These are phyloP conservation scores for Lumnitzera racemosa DNA, from an alignment of 345 rosid species.

Conservation along the genomic window DNA sequence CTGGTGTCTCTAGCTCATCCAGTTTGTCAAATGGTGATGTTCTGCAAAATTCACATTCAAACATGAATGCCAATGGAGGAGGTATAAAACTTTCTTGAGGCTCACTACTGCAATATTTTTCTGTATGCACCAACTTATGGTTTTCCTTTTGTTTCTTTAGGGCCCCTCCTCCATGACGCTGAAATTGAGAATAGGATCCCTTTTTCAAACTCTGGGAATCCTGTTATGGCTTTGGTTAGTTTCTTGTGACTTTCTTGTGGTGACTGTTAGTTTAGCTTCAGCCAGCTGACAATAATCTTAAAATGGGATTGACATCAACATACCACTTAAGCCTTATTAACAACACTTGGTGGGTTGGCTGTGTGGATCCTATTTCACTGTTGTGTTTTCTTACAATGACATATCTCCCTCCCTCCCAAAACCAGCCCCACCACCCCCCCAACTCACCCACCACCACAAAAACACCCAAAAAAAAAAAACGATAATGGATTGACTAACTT, in stretches of 20 bases:
- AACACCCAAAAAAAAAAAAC: too few species aligned
- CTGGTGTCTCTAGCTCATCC: conserved; percentile 32
- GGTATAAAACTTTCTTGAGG: conserved; percentile 25
- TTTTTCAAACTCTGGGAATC: conserved; percentile 79
- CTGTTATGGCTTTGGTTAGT: conserved; percentile 91
- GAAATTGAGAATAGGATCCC: conserved; percentile 72
- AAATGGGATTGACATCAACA: too few species aligned
- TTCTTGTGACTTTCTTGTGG: neutral
- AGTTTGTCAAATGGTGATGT: conserved; percentile 45
- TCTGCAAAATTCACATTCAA: conserved; percentile 28
- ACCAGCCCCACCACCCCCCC: too few species aligned
- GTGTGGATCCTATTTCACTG: too few species aligned
- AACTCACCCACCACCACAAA: too few species aligned
- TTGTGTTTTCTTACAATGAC: too few species aligned
- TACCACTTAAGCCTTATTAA: too few species aligned
- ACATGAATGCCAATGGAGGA: conserved; percentile 48
- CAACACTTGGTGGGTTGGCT: too few species aligned
- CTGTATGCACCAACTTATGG: conserved; percentile 1
- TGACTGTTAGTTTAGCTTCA: neutral
- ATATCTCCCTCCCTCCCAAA: too few species aligned
- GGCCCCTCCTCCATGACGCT: conserved; percentile 35
- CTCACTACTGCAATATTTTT: conserved; percentile 5
- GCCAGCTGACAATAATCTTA: too few species aligned
- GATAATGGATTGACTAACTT: too few species aligned
- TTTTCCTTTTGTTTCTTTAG: conserved; percentile 24